Evolutionary conservation across 306 rosid genomes (phyloP), one percentile per base, ranked within the genome.

Genomic region (Quercus agrifolia): DNA sequence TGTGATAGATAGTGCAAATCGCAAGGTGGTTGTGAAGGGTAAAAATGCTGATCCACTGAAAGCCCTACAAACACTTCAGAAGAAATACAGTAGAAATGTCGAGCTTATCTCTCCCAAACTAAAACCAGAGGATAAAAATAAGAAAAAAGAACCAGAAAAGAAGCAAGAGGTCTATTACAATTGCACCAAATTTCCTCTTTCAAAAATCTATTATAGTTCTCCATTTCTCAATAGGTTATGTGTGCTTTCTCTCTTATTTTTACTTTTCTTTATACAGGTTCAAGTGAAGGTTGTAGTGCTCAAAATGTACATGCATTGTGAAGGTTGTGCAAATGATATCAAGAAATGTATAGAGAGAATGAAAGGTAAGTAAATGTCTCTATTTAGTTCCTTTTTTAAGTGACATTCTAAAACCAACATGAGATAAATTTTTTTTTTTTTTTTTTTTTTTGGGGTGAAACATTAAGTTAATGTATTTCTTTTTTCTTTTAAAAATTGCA

Each of bases 251-350:
- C 23, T 54, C 58, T 31, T 3, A 6, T 70, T 79, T 56, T 70
- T 41, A 74, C 23, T 28, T 75, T 61, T 66, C 15, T 19, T 9
- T 35, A 6, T 71, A 20, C 56, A 80, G 91, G 56, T 67, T 46
- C 82, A 64, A 19, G 21, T 83, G n/a, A 94, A 86, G 74, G 79
- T 70, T 27, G 76, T 86, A 74, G 89, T 78, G 83, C 94, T 95
- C 66, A 90, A 91, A 83, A 84, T 85, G 85, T 74, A 59, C 56
- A 80, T 95, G 57, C 92, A 92, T 66, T 95, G 99, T 12, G 84
- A 89, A 73, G 98, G 92, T 7, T 95, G 99, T 84, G 90, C 14
- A 33, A 81, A 11, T 25, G 98, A 92, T 74, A 59, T 92, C 44
- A 87, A 86, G 83, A 79, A 70, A 71, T 56, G 25, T 55, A 76